Conservation (phyloP, 2,329 filamentous ascomycete species). For the Capronia coronata region DNA sequence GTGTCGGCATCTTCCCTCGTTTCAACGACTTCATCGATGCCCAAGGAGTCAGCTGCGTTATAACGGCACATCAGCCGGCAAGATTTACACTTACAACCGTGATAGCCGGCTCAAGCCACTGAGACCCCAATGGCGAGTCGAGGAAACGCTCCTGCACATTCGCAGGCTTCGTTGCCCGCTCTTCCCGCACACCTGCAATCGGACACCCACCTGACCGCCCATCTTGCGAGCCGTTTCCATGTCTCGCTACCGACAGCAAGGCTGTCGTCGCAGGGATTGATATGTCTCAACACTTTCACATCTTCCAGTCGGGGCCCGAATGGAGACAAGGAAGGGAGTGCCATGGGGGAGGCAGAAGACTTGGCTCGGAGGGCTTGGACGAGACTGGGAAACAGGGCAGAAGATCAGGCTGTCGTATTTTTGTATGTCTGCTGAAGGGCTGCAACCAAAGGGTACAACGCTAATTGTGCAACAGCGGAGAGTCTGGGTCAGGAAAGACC, state of each 20-base stretch:
- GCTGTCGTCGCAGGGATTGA: conserved; percentile 83
- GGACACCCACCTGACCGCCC: conserved; percentile 47
- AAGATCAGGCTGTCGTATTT: conserved; percentile 90
- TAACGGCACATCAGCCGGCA: conserved; percentile 3
- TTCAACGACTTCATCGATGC: conserved; percentile 8
- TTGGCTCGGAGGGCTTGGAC: conserved; percentile 80
- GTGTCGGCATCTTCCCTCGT: not conserved
- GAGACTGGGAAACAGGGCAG: conserved; percentile 75
- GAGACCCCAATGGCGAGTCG: conserved; percentile 37
- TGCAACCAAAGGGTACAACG: conserved; percentile 24
- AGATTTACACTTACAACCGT: not conserved
- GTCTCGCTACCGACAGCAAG: conserved; percentile 79
- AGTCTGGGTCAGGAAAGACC: conserved; percentile 93
- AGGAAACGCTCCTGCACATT: conserved; percentile 53
- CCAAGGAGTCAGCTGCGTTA: not conserved
- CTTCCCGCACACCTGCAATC: conserved; percentile 64
- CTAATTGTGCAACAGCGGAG: conserved; percentile 58
- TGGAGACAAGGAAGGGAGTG: conserved; percentile 85
- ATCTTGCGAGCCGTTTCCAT: conserved; percentile 64
- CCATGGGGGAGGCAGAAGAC: conserved; percentile 86
- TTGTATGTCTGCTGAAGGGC: conserved; percentile 56
- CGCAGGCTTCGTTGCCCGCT: conserved; percentile 77
- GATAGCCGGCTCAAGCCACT: conserved; percentile 1
- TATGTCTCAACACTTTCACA: conserved; percentile 91
- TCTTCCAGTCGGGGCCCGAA: conserved; percentile 80